Percentiles rank a stretch among this genome's conserved stretches.
phyloP scores from a whole-genome alignment of 108 stramenopile genomes.

The Pseudonitzschia multiseries region DNA sequence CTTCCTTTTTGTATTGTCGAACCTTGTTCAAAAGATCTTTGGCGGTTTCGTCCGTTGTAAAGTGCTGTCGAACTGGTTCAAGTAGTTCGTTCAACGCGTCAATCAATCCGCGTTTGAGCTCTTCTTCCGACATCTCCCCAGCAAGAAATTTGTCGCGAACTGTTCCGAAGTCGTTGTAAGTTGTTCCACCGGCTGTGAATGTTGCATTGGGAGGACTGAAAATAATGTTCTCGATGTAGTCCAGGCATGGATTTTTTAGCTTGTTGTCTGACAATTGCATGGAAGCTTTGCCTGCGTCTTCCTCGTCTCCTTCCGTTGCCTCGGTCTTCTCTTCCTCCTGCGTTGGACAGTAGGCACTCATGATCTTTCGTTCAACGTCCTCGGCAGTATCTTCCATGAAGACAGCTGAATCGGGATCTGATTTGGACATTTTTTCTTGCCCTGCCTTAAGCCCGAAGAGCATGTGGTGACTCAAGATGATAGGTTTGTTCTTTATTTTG shows the following conservation, averaged over 20 bases:
- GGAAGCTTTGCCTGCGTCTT: slow-evolving; percentile 85
- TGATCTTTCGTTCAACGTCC: slow-evolving; percentile 93
- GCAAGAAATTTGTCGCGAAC: slow-evolving; percentile 84
- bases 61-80: slow-evolving; percentile 97
- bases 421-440: slow-evolving; percentile 99
- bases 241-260: slow-evolving; percentile 94
- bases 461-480: slow-evolving; percentile 94
- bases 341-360: slow-evolving; percentile 89
- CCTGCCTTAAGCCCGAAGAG: slow-evolving; percentile 97
- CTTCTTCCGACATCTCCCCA: slow-evolving; percentile 72
- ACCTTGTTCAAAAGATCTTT: slow-evolving; percentile 89
- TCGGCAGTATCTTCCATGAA: slow-evolving; percentile 98
- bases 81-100: slow-evolving; percentile 86
- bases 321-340: slow-evolving; percentile 35
- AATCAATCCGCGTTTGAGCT: slow-evolving; percentile 82
- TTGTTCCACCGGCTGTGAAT: slow-evolving; percentile 53
- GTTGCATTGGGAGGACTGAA: slow-evolving; percentile 81
- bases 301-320: slow-evolving; percentile 1
- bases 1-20: slow-evolving; percentile 82
- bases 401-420: slow-evolving; percentile 98
- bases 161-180: slow-evolving; percentile 74
- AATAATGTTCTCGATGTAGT: slow-evolving; percentile 95
- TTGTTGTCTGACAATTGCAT: slow-evolving; percentile 80
- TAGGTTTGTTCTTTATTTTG: slow-evolving; percentile 92
- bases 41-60: slow-evolving; percentile 80